Percentiles rank a stretch among this genome's conserved stretches.
Conservation (phyloP, 169 alveolate genomes). For the Plasmodium malariae region DNA sequence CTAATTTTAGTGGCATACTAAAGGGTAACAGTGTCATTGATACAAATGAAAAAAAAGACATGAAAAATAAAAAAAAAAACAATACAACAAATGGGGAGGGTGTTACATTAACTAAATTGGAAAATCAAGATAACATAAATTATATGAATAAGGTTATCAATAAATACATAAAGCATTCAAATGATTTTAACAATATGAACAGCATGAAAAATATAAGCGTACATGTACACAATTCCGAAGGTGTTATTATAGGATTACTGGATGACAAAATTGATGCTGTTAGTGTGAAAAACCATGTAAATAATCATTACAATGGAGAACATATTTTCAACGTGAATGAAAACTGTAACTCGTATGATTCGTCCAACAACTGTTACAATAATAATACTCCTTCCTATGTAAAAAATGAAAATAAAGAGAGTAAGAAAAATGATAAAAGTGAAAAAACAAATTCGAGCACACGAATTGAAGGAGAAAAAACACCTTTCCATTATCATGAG, state of each 20-base stretch:
- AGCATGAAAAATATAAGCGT: background rate
- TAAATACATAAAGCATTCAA: background rate
- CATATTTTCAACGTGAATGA: background rate
- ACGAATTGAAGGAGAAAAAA: no score
- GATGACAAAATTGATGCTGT: no score
- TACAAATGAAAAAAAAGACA: background rate
- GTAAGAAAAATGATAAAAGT: no score
- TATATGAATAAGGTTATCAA: background rate
- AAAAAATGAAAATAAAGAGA: no score
- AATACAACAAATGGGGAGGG: background rate
- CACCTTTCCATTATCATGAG: no score
- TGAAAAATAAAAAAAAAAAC: background rate
- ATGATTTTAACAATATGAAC: background rate
- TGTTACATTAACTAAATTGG: background rate
- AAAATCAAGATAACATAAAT: background rate
- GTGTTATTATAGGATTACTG: no score
- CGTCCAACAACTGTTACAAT: background rate
- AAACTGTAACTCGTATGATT: background rate
- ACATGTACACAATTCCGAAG: no score
- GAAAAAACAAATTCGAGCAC: no score
- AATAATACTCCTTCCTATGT: no score
- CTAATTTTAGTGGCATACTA: background rate
- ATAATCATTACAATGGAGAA: background rate
- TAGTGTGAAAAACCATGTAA: no score
- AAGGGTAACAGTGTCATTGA: background rate